These are phyloP conservation scores for Mycosphaerella sp. DNA, from an alignment of 2,329 filamentous ascomycete genomes.

Conservation along the genomic window DNA sequence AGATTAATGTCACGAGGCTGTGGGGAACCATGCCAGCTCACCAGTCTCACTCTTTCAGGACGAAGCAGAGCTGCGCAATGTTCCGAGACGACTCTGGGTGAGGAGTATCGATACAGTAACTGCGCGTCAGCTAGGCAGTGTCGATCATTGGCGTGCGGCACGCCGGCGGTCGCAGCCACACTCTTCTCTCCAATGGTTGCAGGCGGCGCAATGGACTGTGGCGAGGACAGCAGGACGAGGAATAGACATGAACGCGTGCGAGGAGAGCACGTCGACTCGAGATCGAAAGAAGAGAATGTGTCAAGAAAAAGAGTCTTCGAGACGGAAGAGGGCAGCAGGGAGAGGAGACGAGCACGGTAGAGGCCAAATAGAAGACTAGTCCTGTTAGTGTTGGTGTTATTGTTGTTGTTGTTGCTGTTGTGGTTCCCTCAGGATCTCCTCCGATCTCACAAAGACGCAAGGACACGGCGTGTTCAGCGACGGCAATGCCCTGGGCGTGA, in stretches of 20 bases:
- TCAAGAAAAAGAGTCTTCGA: conserved; percentile 5
- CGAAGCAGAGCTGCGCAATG: conserved; percentile 1
- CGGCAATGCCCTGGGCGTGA: conserved; percentile 20
- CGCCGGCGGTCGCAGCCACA: conserved; percentile 1
- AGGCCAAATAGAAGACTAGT: conserved; percentile 6
- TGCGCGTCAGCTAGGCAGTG: conserved; percentile 8
- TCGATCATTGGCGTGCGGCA: conserved; percentile 17
- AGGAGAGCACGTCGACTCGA: background rate
- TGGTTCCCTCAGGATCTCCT: conserved; percentile 10
- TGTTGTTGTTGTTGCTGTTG: too few relatives aligned
- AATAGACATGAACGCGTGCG: conserved; percentile 5
- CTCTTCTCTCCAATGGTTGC: background rate
- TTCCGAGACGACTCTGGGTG: conserved; percentile 16
- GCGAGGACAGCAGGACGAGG: conserved; percentile 5
- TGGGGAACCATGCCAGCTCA: conserved; percentile 15
- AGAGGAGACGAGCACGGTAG: conserved; percentile 7
- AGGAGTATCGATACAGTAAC: conserved; percentile 12
- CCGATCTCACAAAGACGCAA: conserved; percentile 27
- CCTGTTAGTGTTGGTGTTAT: background rate
- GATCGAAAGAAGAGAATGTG: conserved; percentile 2
- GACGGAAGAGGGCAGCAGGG: conserved; percentile 20
- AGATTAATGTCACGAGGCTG: conserved; percentile 17
- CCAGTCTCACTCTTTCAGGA: background rate
- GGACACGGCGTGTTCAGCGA: conserved; percentile 17
- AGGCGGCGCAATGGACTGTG: background rate